Base-by-base conservation (phyloP, 2,329 filamentous ascomycete species). In the Pezicula neosporulosa region DNA sequence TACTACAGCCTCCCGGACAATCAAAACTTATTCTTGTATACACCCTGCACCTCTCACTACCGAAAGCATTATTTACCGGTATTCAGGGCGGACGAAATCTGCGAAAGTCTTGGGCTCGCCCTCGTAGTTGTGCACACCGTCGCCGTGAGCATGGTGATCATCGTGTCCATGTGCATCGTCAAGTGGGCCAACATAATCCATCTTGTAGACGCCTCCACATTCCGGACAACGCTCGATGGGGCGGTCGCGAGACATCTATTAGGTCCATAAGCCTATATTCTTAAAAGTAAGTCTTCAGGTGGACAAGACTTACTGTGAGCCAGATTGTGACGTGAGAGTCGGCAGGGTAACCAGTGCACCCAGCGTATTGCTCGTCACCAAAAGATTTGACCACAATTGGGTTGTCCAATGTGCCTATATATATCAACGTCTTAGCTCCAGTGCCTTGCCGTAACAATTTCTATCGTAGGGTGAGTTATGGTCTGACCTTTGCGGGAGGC, bases 41-140 rank as follows among this genome's bases (percentile, higher is more conserved):
- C 35, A 47, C 19, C 50, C 33, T 30, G 28, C 28, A 18, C 44
- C 24, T 45, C 38, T 45, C 18, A 13, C 15, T 27, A 16, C 10
- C 35, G n/a, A 41, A 35, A 38, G 49, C 37, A 19, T 44, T 16
- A 52, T 58, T 56, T 93, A 96, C 80, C 85, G 85, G 82, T 97
- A 99, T 71, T 97, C 85, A 56, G 92, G 90, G 83, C 89, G 91
- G 76, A 99, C 85, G 75, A 82, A 97, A 80, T 99, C 89, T 74
- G 90, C 90, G 71, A 97, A 93, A 65, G 90, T 96, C 87, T 97
- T 96, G 71, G 91, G 90, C 77, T 96, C 90, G 76, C 94, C 90
- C 70, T 79, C 78, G 63, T 73, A 70, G 66, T 82, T 77, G 65
- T 74, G 69, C 71, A 78, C 77, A 60, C 72, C 70, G 66, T 85